These are phyloP conservation scores for Hypoxylon cercidicola DNA, from an alignment of 495 filamentous ascomycete genomes.

Conservation along the genomic window DNA sequence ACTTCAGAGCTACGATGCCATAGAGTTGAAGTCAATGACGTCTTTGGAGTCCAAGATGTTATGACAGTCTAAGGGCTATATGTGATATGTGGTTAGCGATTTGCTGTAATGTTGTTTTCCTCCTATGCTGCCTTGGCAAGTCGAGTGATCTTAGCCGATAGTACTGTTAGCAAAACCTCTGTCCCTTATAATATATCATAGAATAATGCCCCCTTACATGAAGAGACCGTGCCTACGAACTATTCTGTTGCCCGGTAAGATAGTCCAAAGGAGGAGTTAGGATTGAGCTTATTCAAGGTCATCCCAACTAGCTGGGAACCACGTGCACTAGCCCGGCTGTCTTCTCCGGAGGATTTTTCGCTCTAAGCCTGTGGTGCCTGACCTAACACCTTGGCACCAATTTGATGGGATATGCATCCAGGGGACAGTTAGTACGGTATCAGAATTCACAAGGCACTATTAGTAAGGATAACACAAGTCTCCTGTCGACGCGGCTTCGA, in stretches of 20 bases:
- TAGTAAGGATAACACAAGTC: background rate
- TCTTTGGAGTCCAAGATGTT: too few species aligned
- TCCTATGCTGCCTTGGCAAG: too few species aligned
- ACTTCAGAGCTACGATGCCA: background rate
- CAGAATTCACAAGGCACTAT: background rate
- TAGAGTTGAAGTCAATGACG: too few species aligned
- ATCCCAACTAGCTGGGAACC: constrained; percentile 21
- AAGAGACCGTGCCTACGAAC: background rate
- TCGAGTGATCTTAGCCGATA: too few species aligned
- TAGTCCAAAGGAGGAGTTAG: constrained; percentile 1
- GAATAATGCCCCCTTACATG: too few species aligned
- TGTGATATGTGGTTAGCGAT: too few species aligned
- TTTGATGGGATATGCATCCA: background rate
- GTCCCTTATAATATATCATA: too few species aligned
- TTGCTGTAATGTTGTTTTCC: too few species aligned
- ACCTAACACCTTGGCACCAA: background rate
- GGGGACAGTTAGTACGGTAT: background rate
- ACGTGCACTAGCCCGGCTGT: constrained; percentile 4
- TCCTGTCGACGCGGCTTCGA: background rate
- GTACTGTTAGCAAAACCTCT: too few species aligned
- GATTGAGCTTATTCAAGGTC: constrained; percentile 3
- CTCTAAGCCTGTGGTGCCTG: background rate
- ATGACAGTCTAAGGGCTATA: too few species aligned
- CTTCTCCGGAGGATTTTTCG: constrained; percentile 10
- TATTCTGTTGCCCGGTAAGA: background rate